Base-by-base conservation (phyloP, 75 land plant species). In the Pinus albicaulis region DNA sequence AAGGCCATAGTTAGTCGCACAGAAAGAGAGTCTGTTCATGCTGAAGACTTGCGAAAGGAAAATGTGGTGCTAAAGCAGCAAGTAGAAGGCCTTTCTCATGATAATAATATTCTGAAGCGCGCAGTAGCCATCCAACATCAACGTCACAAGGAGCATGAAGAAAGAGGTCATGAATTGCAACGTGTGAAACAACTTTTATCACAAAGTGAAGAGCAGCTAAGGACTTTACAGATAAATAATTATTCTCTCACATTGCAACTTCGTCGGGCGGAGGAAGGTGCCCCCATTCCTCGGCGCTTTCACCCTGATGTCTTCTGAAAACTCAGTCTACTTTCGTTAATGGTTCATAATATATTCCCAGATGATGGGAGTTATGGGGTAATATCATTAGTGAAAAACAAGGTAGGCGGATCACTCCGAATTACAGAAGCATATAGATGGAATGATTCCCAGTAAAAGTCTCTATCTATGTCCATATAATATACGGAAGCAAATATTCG, bases 81-180 rank as follows among this genome's bases (percentile, higher is more conserved):
- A 77, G 38, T 92, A 1, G 88, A 96, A 81, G 84, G 74, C 13
- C n/a, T n/a, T n/a, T n/a, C n/a, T n/a, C n/a, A n/a, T n/a, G n/a
- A n/a, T n/a, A n/a, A n/a, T n/a, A n/a, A n/a, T 2, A 86, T 94
- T 55, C 87, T 96, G 25, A 96, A 96, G 75, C 83, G 98, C 57
- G 99, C 99, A 38, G 99, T 96, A 12, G 83, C 95, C 5, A 93
- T 96, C 66, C 98, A 96, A 55, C 95, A 96, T 76, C 95, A 94
- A 73, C 85, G 94, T 14, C 90, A 91, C 74, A 89, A 86, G 36
- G 98, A 92, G 72, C 79, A 72, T 74, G 98, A 96, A 23, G 90
- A 87, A 28, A 83, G 69, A 61, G 75, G 63, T 41, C 86, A 84
- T 62, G 97, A 96, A 80, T 19, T 92, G 83, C 87, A 93, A 25